Base-by-base conservation (phyloP, 2,329 filamentous ascomycete genomes). In the Xylariales sp. region DNA sequence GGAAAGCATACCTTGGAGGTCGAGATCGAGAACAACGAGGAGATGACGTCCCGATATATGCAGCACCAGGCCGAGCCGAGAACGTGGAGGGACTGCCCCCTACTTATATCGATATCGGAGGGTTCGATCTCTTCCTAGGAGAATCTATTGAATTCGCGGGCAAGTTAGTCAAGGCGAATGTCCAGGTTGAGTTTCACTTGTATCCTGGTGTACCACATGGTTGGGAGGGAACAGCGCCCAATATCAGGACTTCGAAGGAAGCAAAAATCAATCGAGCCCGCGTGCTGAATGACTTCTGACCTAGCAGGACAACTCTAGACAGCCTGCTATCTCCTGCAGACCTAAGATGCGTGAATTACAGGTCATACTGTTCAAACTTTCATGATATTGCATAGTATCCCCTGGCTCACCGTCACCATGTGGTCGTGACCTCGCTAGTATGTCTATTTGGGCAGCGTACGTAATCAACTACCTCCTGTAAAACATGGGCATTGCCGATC, bases 71-170 rank as follows among this genome's bases (percentile, higher is more conserved):
- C 6, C 24, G 43, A 15, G 37, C 35, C 23, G 18, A 19, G 18
- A 40, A 29, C 34, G 19, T 44, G 11, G 21, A 32, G 7, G 39
- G 40, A 29, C 29, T 46, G n/a, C 42, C 44, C 11, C 29, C 35
- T 15, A 40, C 44, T 8, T 46, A 42, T 30, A 25, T 46, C 27
- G 44, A 46, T 13, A 29, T 46, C 19, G 42, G 42, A 4, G 29
- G 34, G 3, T 21, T 42, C 19, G 44, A 46, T 27, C 29, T 45
- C 8, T 46, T 46, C 28, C 20, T 17, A 6, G 29, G 20, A n/a
- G 44, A 46, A 29, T 13, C 28, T 24, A 30, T 46, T 17, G 42
- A 33, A 24, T 46, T 42, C 14, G 30, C 20, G n/a, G 25, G 24
- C 11, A 37, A 37, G 23, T 21, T 46, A 24, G 17, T 23, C 7